These are phyloP conservation scores for Magnusiomyces starmeri DNA, from an alignment of 1,139 yeast species.

Conservation along the genomic window DNA sequence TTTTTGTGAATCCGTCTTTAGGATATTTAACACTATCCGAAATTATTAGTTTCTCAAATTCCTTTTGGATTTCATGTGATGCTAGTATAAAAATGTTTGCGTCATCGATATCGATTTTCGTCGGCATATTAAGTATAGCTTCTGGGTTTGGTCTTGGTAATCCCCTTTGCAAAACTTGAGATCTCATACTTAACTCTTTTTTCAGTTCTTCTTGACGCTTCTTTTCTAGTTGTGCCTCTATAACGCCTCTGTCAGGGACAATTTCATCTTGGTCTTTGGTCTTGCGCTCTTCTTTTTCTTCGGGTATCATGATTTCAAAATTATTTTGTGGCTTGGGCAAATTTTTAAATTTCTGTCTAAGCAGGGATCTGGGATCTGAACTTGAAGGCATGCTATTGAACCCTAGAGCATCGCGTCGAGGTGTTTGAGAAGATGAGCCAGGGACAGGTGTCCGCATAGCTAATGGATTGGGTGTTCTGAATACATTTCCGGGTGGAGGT, in stretches of 20 bases:
- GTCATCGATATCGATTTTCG: neutral
- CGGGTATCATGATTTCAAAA: conserved; percentile 44
- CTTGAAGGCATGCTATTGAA: conserved; percentile 16
- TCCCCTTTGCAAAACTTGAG: conserved; percentile 45
- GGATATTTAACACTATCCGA: conserved; percentile 43
- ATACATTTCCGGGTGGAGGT: conserved; percentile 3
- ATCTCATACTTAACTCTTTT: conserved; percentile 34
- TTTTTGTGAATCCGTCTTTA: conserved; percentile 20
- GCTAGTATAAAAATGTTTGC: neutral
- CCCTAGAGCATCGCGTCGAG: conserved; percentile 24
- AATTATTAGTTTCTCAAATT: conserved; percentile 37
- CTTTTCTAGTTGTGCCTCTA: conserved; percentile 25
- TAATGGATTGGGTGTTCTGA: conserved; percentile 21
- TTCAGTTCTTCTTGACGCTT: conserved; percentile 25
- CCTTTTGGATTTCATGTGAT: conserved; percentile 32
- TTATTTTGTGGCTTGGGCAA: conserved; percentile 55
- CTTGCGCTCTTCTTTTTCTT: conserved; percentile 25
- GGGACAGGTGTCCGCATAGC: conserved; percentile 12
- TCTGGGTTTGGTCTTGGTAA: conserved; percentile 36
- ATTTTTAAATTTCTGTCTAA: conserved; percentile 33
- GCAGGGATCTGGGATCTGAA: conserved; percentile 15
- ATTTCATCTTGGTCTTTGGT: conserved; percentile 12
- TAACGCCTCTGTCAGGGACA: conserved; percentile 36
- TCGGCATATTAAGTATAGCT: neutral
- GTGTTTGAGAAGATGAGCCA: conserved; percentile 15